phyloP scores from a whole-genome alignment of 2,329 filamentous ascomycete species.

The Fonsecaea monophora region DNA sequence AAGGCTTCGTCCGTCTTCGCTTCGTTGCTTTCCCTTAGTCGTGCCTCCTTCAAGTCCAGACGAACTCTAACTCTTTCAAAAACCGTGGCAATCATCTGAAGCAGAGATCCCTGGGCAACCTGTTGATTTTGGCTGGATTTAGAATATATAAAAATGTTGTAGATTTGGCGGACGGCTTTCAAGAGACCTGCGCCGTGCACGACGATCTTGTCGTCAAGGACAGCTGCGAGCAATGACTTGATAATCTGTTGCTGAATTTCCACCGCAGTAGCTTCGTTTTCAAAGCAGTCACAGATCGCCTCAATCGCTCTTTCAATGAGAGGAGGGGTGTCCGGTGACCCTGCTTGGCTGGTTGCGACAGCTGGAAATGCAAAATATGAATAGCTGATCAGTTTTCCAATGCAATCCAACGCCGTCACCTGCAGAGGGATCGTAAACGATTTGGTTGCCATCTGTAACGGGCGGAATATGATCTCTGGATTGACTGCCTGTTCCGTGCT shows the following conservation, averaged over 20 bases:
- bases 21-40: constrained; percentile 57
- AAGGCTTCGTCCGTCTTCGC: constrained; percentile 41
- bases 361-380: constrained; percentile 88
- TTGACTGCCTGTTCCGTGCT: constrained; percentile 82
- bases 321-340: constrained; percentile 60
- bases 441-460: constrained; percentile 86
- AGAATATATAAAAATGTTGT: constrained; percentile 97
- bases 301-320: constrained; percentile 98
- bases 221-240: constrained; percentile 92
- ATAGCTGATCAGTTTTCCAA: constrained; percentile 98
- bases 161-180: constrained; percentile 96
- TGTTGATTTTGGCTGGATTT: constrained; percentile 95
- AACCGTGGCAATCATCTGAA: constrained; percentile 98
- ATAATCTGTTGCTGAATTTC: constrained; percentile 98
- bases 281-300: constrained; percentile 98
- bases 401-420: constrained; percentile 92
- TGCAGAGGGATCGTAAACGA: constrained; percentile 83
- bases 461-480: constrained; percentile 89
- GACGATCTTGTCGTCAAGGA: constrained; percentile 97
- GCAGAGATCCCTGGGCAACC: constrained; percentile 93
- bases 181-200: constrained; percentile 94
- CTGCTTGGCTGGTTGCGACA: constrained; percentile 55
- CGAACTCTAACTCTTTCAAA: constrained; percentile 92
- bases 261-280: constrained; percentile 88
- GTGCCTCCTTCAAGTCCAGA: constrained; percentile 83